Conservation (phyloP, 495 filamentous ascomycete species). For the Aspergillus sparsus region DNA sequence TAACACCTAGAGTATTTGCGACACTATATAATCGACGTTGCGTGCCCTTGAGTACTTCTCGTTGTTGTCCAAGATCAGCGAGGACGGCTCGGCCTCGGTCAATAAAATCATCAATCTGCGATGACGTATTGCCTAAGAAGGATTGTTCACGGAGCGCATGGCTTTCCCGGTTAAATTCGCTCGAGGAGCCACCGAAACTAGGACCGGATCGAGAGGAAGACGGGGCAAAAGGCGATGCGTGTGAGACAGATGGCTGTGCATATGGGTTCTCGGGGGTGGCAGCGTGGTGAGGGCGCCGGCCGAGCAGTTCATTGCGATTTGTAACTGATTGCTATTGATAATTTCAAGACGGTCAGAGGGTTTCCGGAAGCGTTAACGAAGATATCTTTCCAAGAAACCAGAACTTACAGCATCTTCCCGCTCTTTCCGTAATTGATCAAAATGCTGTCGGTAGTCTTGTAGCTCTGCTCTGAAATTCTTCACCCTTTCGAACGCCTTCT, state of each 20-base stretch:
- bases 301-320: constrained; percentile 81
- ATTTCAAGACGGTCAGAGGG: background rate
- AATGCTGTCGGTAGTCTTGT: constrained; percentile 70
- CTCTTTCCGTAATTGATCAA: constrained; percentile 73
- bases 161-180: constrained; percentile 67
- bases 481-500: constrained; percentile 84
- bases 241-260: constrained; percentile 56
- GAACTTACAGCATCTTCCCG: constrained; percentile 67
- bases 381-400: background rate
- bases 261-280: constrained; percentile 96
- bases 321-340: constrained; percentile 58
- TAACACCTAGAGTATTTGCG: constrained; percentile 89
- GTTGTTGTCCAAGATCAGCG: constrained; percentile 83
- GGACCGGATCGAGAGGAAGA: constrained; percentile 45
- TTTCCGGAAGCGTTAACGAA: background rate
- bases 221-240: constrained; percentile 44
- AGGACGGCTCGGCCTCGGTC: constrained; percentile 88
- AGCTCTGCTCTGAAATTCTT: constrained; percentile 85
- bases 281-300: constrained; percentile 82
- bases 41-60: constrained; percentile 92
- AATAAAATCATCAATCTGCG: constrained; percentile 88
- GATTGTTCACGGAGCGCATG: constrained; percentile 89
- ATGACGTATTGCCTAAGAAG: constrained; percentile 78
- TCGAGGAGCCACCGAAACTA: constrained; percentile 54
- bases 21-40: constrained; percentile 88